phyloP scores from a whole-genome alignment of 805 yeast genomes.

The Torulaspora gathmanii region DNA sequence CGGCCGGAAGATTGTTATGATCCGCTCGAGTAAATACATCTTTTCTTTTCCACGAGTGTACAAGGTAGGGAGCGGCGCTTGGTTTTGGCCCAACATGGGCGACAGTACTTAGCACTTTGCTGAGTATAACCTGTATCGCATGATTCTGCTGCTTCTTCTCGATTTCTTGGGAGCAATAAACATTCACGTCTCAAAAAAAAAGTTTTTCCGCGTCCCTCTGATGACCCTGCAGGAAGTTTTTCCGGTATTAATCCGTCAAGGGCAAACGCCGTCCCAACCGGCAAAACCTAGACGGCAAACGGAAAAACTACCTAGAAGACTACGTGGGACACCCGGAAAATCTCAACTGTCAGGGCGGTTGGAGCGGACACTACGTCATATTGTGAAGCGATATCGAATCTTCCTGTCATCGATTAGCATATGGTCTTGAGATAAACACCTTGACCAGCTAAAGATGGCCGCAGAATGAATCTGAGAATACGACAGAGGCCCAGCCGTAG shows the following conservation, averaged over 20 bases:
- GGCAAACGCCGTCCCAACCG: conserved; percentile 8
- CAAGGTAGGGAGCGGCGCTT: too few species aligned
- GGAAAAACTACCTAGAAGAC: conserved; percentile 3
- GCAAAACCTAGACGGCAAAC: neutral
- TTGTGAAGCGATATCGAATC: neutral
- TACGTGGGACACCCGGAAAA: neutral
- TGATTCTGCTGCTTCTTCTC: neutral
- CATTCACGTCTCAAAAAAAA: conserved; percentile 1
- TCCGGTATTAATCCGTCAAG: conserved; percentile 5
- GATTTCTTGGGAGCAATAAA: neutral
- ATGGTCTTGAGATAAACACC: neutral
- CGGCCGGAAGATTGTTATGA: neutral
- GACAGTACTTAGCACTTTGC: too few species aligned
- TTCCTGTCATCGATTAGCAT: neutral
- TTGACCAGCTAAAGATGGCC: conserved; percentile 4
- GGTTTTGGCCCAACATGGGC: too few species aligned
- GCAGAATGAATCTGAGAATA: neutral
- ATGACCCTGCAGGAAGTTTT: conserved; percentile 2
- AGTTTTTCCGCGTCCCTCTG: conserved; percentile 5
- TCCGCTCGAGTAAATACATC: neutral
- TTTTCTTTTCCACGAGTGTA: neutral
- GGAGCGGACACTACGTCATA: conserved; percentile 1
- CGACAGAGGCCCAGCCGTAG: neutral
- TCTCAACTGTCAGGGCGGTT: neutral
- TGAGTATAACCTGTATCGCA: neutral